Evolutionary conservation across 805 yeast genomes (phyloP).

Genomic region (Starmerella apicola): DNA sequence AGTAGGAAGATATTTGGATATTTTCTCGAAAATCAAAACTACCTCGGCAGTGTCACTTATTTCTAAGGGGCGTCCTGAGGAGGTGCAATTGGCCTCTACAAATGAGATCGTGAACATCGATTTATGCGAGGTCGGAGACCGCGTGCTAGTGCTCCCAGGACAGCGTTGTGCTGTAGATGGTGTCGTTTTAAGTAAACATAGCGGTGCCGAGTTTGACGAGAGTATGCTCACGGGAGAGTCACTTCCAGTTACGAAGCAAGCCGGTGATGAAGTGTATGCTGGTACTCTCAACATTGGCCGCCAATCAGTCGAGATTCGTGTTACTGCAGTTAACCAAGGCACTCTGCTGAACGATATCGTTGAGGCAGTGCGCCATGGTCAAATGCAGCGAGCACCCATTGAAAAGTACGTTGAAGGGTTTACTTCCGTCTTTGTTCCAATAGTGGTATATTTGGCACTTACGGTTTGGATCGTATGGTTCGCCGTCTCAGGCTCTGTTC

Average conservation of each 20-base stretch:
- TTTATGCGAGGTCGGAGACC: conserved; percentile 77
- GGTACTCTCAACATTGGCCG: conserved; percentile 60
- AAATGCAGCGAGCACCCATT: conserved; percentile 57
- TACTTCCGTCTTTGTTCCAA: conserved; percentile 63
- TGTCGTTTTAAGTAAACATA: conserved; percentile 41
- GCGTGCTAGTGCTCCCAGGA: conserved; percentile 35
- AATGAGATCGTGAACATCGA: conserved; percentile 19
- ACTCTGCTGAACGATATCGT: conserved; percentile 62
- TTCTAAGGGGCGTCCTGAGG: conserved; percentile 38
- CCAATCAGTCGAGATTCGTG: conserved; percentile 40
- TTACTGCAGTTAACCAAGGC: conserved; percentile 47
- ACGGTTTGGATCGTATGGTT: conserved; percentile 62
- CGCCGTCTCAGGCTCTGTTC: conserved; percentile 55
- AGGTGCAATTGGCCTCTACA: conserved; percentile 25
- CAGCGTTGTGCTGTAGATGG: conserved; percentile 61
- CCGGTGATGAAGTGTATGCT: conserved; percentile 58
- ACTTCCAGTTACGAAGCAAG: conserved; percentile 41
- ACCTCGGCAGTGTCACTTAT: conserved; percentile 50
- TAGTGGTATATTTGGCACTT: conserved; percentile 48
- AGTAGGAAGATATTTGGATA: conserved; percentile 58
- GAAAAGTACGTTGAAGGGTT: conserved; percentile 56
- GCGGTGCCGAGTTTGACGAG: conserved; percentile 76
- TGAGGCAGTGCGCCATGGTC: conserved; percentile 59
- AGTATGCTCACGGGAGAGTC: conserved; percentile 81
- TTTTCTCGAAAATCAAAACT: conserved; percentile 53